Percentiles rank a stretch among this genome's conserved stretches.
These are phyloP conservation scores for Puccinia sorghi DNA, from an alignment of 1,284 basidiomycete genomes.

Conservation along the genomic window DNA sequence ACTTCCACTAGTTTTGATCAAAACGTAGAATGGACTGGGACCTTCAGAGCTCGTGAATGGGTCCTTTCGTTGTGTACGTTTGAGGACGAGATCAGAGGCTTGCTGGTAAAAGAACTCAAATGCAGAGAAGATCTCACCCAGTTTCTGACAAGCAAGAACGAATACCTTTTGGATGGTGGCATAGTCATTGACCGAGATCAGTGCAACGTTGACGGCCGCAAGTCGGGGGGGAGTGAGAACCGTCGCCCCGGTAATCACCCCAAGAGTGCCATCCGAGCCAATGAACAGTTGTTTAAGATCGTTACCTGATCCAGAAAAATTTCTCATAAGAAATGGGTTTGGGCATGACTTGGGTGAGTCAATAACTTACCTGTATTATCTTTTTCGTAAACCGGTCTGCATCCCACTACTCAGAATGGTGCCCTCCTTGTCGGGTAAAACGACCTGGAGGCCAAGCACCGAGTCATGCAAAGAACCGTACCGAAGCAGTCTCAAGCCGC, in stretches of 20 bases:
- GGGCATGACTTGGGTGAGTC: neutral
- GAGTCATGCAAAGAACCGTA: constrained; percentile 95
- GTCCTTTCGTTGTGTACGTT: constrained; percentile 66
- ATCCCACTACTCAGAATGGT: constrained; percentile 75
- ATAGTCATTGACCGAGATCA: constrained; percentile 64
- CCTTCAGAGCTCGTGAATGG: constrained; percentile 61
- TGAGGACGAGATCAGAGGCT: constrained; percentile 75
- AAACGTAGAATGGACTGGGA: constrained; percentile 78
- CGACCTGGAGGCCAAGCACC: constrained; percentile 95
- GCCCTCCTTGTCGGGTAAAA: constrained; percentile 79
- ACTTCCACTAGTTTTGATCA: constrained; percentile 91
- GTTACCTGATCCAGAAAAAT: constrained; percentile 68
- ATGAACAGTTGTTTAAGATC: constrained; percentile 99
- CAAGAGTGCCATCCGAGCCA: constrained; percentile 93
- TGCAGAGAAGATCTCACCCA: constrained; percentile 94
- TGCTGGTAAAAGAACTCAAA: constrained; percentile 95
- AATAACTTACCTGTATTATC: constrained; percentile 83
- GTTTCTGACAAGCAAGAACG: constrained; percentile 66
- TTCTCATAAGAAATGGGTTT: neutral
- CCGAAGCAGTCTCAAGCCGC: constrained; percentile 85
- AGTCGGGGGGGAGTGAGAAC: constrained; percentile 92
- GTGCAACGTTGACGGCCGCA: constrained; percentile 64
- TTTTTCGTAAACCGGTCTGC: constrained; percentile 70
- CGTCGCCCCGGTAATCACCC: constrained; percentile 91
- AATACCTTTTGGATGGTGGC: constrained; percentile 64